phyloP scores from a whole-genome alignment of 495 filamentous ascomycete species.

The Penicillium arizonense region DNA sequence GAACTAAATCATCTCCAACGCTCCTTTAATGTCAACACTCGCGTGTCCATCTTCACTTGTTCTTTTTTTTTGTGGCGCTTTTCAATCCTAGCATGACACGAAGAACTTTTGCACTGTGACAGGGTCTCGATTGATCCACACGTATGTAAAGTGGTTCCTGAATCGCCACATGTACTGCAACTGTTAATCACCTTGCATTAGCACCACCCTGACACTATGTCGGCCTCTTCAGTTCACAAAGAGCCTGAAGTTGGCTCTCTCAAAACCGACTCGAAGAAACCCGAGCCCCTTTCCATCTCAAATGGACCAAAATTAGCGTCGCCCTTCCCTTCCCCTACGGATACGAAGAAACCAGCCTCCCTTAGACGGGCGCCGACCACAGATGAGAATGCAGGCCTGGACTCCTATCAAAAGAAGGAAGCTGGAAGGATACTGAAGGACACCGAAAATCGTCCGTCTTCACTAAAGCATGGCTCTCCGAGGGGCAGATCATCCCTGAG shows the following conservation, averaged over 20 bases:
- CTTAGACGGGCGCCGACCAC: conserved; percentile 11
- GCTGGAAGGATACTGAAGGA: conserved; percentile 1
- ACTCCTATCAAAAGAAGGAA: conserved; percentile 3
- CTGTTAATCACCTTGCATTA: conserved; percentile 18
- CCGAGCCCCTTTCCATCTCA: conserved; percentile 20
- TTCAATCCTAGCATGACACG: conserved; percentile 13
- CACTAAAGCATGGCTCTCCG: conserved; percentile 21
- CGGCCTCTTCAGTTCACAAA: conserved; percentile 18
- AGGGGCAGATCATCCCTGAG: conserved; percentile 24
- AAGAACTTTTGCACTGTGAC: neutral
- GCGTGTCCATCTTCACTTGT: conserved; percentile 6
- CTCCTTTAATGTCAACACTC: conserved; percentile 29
- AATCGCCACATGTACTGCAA: conserved; percentile 11
- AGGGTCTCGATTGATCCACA: conserved; percentile 19
- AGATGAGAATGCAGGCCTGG: conserved; percentile 8
- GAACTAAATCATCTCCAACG: conserved; percentile 22
- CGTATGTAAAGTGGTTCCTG: conserved; percentile 15
- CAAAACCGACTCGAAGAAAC: conserved; percentile 21
- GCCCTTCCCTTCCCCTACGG: conserved; percentile 36
- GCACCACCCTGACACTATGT: conserved; percentile 26
- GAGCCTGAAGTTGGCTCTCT: conserved; percentile 20
- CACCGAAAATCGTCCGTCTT: conserved; percentile 23
- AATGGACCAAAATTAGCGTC: conserved; percentile 28
- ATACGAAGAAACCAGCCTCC: conserved; percentile 21
- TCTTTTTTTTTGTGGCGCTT: neutral